Evolutionary conservation across 495 filamentous ascomycete species (phyloP).

Genomic region (Podospora pseudoanserina): DNA sequence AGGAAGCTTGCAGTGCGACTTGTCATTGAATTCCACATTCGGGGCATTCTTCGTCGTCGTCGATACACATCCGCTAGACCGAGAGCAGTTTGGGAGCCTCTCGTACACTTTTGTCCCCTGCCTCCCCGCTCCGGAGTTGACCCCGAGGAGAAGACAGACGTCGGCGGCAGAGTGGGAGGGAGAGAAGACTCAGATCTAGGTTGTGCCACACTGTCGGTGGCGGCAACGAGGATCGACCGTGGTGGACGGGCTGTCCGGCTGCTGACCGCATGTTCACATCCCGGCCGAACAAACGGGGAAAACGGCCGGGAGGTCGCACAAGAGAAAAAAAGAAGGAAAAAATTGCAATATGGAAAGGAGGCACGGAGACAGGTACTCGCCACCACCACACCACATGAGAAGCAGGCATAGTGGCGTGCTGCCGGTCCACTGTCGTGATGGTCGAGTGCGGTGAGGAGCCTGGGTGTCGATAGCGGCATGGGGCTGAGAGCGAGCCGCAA

Average conservation of each 20-base stretch:
- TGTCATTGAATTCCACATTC: not conserved
- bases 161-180: not conserved
- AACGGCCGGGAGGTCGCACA: not conserved
- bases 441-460: not conserved
- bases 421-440: not conserved
- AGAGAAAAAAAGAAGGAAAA: not conserved
- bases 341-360: not conserved
- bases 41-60: not conserved
- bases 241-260: not conserved
- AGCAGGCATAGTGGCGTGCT: not conserved
- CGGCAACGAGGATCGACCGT: not conserved
- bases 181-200: not conserved
- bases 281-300: constrained; percentile 1
- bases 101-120: not conserved
- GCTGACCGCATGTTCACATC: not conserved
- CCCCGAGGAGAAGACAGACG: not conserved
- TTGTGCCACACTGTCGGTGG: not conserved
- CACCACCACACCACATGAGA: constrained; percentile 1
- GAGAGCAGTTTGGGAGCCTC: not conserved
- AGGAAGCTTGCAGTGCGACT: constrained; percentile 3
- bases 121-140: not conserved
- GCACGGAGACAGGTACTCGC: not conserved
- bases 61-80: not conserved
- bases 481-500: not conserved
- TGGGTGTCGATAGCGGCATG: not conserved